phyloP scores from a whole-genome alignment of 345 rosid species.

The Salix exigua region DNA sequence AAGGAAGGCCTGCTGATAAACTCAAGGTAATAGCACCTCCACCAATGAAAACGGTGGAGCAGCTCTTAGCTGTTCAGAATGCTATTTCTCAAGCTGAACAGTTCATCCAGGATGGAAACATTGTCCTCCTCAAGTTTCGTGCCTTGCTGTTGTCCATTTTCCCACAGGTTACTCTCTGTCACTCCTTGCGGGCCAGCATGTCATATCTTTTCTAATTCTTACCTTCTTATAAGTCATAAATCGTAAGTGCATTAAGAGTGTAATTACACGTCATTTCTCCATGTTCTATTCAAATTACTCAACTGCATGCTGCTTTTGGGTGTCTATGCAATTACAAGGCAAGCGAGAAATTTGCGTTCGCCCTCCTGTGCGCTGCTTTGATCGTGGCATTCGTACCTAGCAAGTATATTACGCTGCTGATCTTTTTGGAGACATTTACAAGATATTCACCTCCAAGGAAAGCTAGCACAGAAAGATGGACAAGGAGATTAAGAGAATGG shows the following conservation, averaged over 20 bases:
- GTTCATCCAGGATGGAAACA: slow-evolving; percentile 77
- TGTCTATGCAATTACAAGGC: slow-evolving; percentile 44
- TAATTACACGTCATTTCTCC: neutral
- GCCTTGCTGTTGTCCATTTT: slow-evolving; percentile 64
- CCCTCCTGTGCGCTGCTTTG: slow-evolving; percentile 47
- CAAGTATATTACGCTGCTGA: slow-evolving; percentile 47
- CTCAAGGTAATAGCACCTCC: slow-evolving; percentile 82
- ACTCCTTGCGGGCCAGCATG: neutral
- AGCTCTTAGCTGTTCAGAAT: slow-evolving; percentile 88
- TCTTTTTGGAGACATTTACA: slow-evolving; percentile 69
- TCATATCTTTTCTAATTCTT: neutral
- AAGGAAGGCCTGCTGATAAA: slow-evolving; percentile 50
- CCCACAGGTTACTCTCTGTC: slow-evolving; percentile 55
- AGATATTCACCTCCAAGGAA: slow-evolving; percentile 71
- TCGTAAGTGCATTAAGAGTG: neutral
- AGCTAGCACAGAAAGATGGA: slow-evolving; percentile 63
- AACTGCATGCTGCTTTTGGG: neutral
- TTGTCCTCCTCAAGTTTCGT: slow-evolving; percentile 78
- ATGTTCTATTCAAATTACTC: neutral
- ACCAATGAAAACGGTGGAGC: slow-evolving; percentile 86
- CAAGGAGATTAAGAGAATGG: slow-evolving; percentile 90
- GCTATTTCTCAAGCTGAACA: slow-evolving; percentile 75
- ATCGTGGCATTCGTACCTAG: slow-evolving; percentile 50
- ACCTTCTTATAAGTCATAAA: neutral
- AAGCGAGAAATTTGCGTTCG: slow-evolving; percentile 61